phyloP scores from a whole-genome alignment of 257 asterid genomes.

The Phtheirospermum japonicum region DNA sequence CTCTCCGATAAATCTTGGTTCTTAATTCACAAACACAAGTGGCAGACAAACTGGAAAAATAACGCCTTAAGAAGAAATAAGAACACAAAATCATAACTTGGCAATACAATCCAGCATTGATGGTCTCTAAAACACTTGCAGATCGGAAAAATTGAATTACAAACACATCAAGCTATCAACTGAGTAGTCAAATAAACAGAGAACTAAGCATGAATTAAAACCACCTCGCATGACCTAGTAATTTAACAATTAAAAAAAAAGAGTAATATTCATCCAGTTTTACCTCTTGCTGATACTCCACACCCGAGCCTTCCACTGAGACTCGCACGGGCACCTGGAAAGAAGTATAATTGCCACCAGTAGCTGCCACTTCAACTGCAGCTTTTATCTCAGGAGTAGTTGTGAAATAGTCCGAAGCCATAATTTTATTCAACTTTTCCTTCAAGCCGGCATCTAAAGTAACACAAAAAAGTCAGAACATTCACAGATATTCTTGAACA shows the following conservation, averaged over 20 bases:
- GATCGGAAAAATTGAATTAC: no score
- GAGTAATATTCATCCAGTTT: neutral
- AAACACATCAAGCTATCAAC: no score
- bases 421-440: constrained; percentile 68
- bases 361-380: constrained; percentile 74
- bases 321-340: constrained; percentile 55
- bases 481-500: neutral
- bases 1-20: neutral
- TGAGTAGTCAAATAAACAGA: neutral
- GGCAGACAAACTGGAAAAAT: neutral
- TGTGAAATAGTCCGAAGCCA: constrained; percentile 77
- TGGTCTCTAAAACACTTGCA: neutral
- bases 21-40: neutral
- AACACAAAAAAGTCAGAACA: neutral
- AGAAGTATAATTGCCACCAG: constrained; percentile 59
- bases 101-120: neutral
- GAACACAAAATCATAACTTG: neutral
- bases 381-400: constrained; percentile 68
- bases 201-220: neutral
- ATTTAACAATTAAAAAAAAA: no score
- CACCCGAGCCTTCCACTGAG: constrained; percentile 38
- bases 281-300: constrained; percentile 57
- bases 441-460: constrained; percentile 65
- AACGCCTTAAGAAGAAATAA: neutral
- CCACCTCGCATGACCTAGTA: neutral